Evolutionary conservation across 2,329 filamentous ascomycete species (phyloP), one percentile per base, ranked within the genome.

Genomic region (Paecilomyces sp.): DNA sequence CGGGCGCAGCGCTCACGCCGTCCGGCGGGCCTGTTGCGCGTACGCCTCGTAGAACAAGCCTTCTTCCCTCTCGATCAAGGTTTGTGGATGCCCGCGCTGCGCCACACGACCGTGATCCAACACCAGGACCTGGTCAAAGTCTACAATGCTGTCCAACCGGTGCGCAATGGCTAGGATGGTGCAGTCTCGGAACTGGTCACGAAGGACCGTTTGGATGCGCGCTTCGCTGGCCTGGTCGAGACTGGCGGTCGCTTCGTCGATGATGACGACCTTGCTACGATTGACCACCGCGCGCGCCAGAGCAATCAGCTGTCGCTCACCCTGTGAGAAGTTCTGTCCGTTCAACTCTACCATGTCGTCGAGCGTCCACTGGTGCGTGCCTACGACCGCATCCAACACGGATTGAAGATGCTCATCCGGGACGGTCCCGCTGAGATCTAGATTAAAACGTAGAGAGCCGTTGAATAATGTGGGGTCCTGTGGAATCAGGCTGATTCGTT

Each of bases 401-500:
- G 57, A 31, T 13, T 59, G 57, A 25, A 61, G 31, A 24, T 54
- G 47, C 33, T 54, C 57, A 18, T 59, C 57, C 3, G 28, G 13
- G 25, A 28, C 18, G 3, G 28, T 50, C 18, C 54, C 50, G 22
- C 41, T 58, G 15, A 58, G 67, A 61, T 71, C 68, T 24, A 70
- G 58, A 59, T 73, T 70, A 57, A 58, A 67, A 36, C 69, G 63
- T 24, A 71, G 59, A 8, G 67, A 69, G n/a, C 68, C 68, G 9
- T 65, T 62, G 60, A 71, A 69, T 15, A 71, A 61, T 2, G 66
- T 70, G 22, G 89, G 88, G 64, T 92, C 88, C 75, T 90, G 87
- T 3, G 89, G 89, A 58, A 92, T 91, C 65, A 91, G 91, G 55
- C 87, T 87, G 2, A 92, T 74, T 0, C 87, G 80, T n/a, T 83